phyloP scores from a whole-genome alignment of 768 basidiomycete genomes.

The Chalciporus chontae region DNA sequence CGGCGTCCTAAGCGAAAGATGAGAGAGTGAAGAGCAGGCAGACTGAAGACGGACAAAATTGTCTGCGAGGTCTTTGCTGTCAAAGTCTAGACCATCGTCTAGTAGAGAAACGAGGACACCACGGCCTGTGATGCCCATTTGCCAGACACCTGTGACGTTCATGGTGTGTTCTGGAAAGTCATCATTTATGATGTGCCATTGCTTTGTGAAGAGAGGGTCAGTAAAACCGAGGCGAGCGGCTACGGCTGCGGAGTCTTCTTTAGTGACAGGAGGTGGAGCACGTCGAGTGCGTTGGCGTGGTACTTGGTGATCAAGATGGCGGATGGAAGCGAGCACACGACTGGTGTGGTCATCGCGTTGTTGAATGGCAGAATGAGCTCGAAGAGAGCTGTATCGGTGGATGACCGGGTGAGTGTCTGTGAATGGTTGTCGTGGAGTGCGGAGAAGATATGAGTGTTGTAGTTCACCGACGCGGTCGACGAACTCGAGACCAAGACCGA shows the following conservation, averaged over 20 bases:
- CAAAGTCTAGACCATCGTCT: conserved; percentile 94
- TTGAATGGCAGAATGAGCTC: conserved; percentile 28
- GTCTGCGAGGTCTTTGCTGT: conserved; percentile 76
- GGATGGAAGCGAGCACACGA: conserved; percentile 53
- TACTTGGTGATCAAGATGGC: conserved; percentile 56
- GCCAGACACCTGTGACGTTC: conserved; percentile 94
- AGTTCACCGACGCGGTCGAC: conserved; percentile 89
- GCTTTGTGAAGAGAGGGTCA: conserved; percentile 79
- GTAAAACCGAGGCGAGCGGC: conserved; percentile 61
- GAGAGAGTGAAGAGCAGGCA: not conserved
- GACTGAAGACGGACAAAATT: conserved; percentile 76
- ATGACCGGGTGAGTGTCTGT: conserved; percentile 36
- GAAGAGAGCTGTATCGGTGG: conserved; percentile 45
- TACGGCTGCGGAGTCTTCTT: conserved; percentile 39
- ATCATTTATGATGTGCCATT: conserved; percentile 96
- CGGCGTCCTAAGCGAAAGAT: conserved; percentile 57
- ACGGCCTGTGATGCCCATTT: conserved; percentile 81
- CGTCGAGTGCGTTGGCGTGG: conserved; percentile 71
- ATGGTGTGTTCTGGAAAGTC: conserved; percentile 77
- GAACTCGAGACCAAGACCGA: conserved; percentile 81
- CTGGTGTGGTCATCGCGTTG: conserved; percentile 38
- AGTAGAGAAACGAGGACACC: conserved; percentile 86
- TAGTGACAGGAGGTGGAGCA: conserved; percentile 58
- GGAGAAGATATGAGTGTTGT: conserved; percentile 77
- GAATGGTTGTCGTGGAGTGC: conserved; percentile 39